phyloP scores from a whole-genome alignment of 768 basidiomycete species.

The Imleria badia region DNA sequence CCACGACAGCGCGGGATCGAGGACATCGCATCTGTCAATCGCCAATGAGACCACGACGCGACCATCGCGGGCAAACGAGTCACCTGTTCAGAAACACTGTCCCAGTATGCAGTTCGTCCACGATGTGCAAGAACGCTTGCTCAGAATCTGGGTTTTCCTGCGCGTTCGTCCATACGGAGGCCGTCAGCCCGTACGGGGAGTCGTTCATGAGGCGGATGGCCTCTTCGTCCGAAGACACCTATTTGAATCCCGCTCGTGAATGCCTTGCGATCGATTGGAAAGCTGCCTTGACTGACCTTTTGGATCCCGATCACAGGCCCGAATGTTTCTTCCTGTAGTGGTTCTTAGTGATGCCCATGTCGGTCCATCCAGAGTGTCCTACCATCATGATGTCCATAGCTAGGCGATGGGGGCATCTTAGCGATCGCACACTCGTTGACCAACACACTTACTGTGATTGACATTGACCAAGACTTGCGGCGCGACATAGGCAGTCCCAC shows the following conservation, averaged over 20 bases:
- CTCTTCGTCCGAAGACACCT: conserved; percentile 85
- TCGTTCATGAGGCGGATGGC: conserved; percentile 94
- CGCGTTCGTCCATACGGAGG: conserved; percentile 89
- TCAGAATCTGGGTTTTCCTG: conserved; percentile 60
- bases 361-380: conserved; percentile 3
- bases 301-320: conserved; percentile 93
- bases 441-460: conserved; percentile 65
- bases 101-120: conserved; percentile 80
- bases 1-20: conserved; percentile 95
- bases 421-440: background rate
- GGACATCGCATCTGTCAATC: conserved; percentile 68
- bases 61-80: background rate
- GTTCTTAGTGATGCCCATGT: background rate
- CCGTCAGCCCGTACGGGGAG: conserved; percentile 91
- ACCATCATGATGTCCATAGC: conserved; percentile 95
- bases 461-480: conserved; percentile 92
- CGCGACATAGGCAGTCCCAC: conserved; percentile 83
- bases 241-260: background rate
- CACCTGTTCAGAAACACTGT: conserved; percentile 93
- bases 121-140: conserved; percentile 55
- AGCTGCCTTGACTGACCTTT: conserved; percentile 51
- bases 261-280: background rate
- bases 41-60: background rate
- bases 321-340: conserved; percentile 76
- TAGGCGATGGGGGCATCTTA: conserved; percentile 27